A percentile compares a stretch with the other conserved stretches of the same genome.
phyloP scores from a whole-genome alignment of 441 rosid species.

The Populus hybrid region DNA sequence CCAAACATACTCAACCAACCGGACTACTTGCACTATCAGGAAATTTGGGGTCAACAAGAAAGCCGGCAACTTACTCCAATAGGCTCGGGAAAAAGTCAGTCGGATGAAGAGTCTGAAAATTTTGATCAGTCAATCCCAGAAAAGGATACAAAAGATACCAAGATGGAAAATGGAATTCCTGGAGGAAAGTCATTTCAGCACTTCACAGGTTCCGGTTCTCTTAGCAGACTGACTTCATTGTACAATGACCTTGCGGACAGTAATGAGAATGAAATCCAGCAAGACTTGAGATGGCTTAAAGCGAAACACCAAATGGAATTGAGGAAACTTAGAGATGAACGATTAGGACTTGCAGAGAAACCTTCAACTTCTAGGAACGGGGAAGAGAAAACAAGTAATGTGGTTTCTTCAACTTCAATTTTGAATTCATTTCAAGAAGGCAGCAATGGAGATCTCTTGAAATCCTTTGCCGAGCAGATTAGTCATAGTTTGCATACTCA shows the following conservation, averaged over 20 bases:
- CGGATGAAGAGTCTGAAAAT: slow-evolving; percentile 70
- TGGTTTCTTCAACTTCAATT: slow-evolving; percentile 5
- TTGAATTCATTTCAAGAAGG: slow-evolving; percentile 19
- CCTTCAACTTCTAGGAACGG: slow-evolving; percentile 17
- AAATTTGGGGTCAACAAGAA: slow-evolving; percentile 72
- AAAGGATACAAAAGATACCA: slow-evolving; percentile 21
- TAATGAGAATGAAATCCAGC: slow-evolving; percentile 47
- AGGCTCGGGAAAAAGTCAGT: slow-evolving; percentile 64
- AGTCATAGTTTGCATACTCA: slow-evolving; percentile 16
- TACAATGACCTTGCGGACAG: slow-evolving; percentile 32
- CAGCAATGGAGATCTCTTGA: slow-evolving; percentile 15
- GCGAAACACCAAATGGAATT: slow-evolving; percentile 61
- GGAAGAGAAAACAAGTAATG: slow-evolving; percentile 17
- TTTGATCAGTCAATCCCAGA: slow-evolving; percentile 26
- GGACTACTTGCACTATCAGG: slow-evolving; percentile 42
- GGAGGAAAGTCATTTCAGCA: slow-evolving; percentile 29
- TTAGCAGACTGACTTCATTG: slow-evolving; percentile 31
- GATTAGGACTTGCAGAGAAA: slow-evolving; percentile 28
- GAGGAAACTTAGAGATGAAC: slow-evolving; percentile 54
- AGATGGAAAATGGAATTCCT: slow-evolving; percentile 26
- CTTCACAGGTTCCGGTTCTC: slow-evolving; percentile 34
- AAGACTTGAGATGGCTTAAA: slow-evolving; percentile 67
- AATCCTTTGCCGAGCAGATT: slow-evolving; percentile 17
- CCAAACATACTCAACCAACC: slow-evolving; percentile 29
- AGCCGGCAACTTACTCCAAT: slow-evolving; percentile 68